phyloP scores from a whole-genome alignment of 805 yeast species.

The Kuraishia ogatae region DNA sequence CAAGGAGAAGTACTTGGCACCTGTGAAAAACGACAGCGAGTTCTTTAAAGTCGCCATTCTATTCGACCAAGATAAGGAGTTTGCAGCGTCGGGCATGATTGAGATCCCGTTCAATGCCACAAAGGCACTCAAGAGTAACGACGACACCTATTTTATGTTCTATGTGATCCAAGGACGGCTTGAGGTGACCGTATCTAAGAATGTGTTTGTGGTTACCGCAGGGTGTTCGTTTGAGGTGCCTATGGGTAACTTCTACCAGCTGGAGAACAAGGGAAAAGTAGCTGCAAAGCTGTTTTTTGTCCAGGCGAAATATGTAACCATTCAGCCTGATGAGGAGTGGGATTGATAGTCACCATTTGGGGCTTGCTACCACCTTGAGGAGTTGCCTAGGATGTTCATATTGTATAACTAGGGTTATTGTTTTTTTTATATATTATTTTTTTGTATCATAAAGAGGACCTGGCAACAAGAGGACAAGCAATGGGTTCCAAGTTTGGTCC shows the following conservation, averaged over 20 bases:
- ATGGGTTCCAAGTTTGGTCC: too few relatives aligned
- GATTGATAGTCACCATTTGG: too few relatives aligned
- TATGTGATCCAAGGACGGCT: constrained; percentile 64
- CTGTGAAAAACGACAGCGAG: constrained; percentile 33
- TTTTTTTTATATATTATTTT: not conserved
- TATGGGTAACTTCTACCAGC: constrained; percentile 61
- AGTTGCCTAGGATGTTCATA: too few relatives aligned
- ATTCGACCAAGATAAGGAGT: constrained; percentile 53
- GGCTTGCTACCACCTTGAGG: too few relatives aligned
- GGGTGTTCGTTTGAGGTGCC: constrained; percentile 85
- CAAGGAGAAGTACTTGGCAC: constrained; percentile 35
- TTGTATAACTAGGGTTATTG: too few relatives aligned
- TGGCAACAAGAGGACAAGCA: too few relatives aligned
- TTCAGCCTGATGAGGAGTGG: constrained; percentile 15
- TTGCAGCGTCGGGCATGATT: constrained; percentile 67
- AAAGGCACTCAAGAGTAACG: constrained; percentile 53
- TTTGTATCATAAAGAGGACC: not conserved
- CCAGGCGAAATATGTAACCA: constrained; percentile 44
- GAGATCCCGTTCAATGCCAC: constrained; percentile 54
- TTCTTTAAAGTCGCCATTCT: constrained; percentile 55
- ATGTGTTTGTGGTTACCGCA: constrained; percentile 47
- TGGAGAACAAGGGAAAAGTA: constrained; percentile 51
- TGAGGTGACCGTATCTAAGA: constrained; percentile 56
- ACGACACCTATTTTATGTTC: constrained; percentile 63
- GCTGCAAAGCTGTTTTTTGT: constrained; percentile 67